These are phyloP conservation scores for Trichomonas tenax DNA, from an alignment of 208 protist species.

Conservation along the genomic window DNA sequence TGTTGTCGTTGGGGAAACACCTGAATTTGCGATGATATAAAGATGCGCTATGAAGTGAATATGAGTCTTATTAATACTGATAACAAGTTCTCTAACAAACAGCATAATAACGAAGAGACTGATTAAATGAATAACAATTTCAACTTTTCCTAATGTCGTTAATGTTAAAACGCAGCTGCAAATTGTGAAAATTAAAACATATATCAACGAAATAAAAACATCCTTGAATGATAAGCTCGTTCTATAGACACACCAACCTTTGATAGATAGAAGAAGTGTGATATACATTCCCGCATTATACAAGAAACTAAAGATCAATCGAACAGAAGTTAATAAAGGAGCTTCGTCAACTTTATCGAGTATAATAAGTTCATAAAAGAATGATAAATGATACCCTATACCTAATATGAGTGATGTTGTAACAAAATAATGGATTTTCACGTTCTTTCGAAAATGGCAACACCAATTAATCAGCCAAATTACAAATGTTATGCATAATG, in stretches of 20 bases:
- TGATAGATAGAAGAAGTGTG: not conserved
- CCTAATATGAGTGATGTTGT: not conserved
- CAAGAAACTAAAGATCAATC: not conserved
- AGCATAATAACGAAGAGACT: not conserved
- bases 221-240: not conserved
- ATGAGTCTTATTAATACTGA: not conserved
- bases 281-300: not conserved
- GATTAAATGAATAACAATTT: not conserved
- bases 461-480: not conserved
- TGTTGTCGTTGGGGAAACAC: not conserved
- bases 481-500: not conserved
- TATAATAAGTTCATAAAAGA: not conserved
- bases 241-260: not conserved
- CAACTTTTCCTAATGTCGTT: not conserved
- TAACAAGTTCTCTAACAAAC: not conserved
- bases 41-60: not conserved
- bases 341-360: not conserved
- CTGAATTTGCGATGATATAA: not conserved
- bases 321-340: not conserved
- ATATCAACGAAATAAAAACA: not conserved
- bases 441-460: not conserved
- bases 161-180: not conserved
- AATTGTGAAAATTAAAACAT: not conserved
- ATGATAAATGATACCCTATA: not conserved
- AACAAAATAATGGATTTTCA: not conserved